Evolutionary conservation across 2,329 filamentous ascomycete genomes (phyloP), one percentile per base, ranked within the genome.

Genomic region (Exophiala spinifera): DNA sequence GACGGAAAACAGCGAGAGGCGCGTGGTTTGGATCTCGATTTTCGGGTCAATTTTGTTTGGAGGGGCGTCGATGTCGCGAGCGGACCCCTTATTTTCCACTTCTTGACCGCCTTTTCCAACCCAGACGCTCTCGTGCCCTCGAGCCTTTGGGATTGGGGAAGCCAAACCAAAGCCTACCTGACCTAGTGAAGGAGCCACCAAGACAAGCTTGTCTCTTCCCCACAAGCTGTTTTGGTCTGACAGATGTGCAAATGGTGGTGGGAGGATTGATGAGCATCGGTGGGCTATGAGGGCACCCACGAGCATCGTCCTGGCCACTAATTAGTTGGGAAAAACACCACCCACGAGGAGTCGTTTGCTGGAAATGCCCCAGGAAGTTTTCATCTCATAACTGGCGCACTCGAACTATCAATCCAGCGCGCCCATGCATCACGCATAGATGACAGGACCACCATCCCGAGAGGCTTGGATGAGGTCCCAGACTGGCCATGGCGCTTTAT

Each of bases 41-140:
- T 8, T 28, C 46, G 46, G 23, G 17, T 20, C 21, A n/a, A n/a
- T 20, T 44, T 44, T 21, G 42, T 23, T 28, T 53, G 17, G 17
- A 50, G n/a, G 20, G 48, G 37, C 25, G 40, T 51, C 21, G 15
- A 17, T 17, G 31, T 37, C 49, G 17, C 25, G 37, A 53, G 45
- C 51, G 51, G 51, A 36, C 37, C 51, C 51, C 39, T 53, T 43
- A 36, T 49, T 40, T 17, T 31, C 51, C 25, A 19, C 31, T 10
- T 49, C 51, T 51, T 58, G 56, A 58, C 56, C 56, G 56, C 56
- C 55, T 45, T 58, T 56, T 58, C 28, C 7, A n/a, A 10, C 28
- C 28, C 28, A 31, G 28, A 10, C 28, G 28, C 28, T 42, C 31
- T 48, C 46, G 36, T 15, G 43, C 17, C 20, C 33, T 42, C 45